phyloP scores from a whole-genome alignment of 352 stramenopile genomes.

The Pythium diclinum region DNA sequence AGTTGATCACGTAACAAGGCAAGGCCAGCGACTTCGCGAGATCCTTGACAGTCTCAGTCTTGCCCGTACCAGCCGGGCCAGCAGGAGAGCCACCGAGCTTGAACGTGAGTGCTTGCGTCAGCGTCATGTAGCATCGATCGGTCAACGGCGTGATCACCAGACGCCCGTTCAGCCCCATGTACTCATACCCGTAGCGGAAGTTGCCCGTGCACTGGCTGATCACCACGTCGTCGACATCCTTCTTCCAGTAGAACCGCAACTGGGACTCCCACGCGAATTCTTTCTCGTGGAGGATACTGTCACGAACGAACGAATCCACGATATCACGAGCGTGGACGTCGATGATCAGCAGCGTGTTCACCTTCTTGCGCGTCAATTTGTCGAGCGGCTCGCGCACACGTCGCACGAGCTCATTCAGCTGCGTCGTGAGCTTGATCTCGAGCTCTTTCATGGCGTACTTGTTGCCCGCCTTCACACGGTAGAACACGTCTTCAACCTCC shows the following conservation, averaged over 20 bases:
- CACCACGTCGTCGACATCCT: constrained; percentile 87
- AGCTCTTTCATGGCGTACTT: constrained; percentile 95
- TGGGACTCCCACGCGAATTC: constrained; percentile 91
- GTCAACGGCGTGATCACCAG: constrained; percentile 93
- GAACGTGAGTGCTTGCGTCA: constrained; percentile 92
- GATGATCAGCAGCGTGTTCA: constrained; percentile 91
- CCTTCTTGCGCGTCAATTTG: constrained; percentile 88
- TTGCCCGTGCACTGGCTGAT: constrained; percentile 91
- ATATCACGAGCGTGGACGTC: constrained; percentile 90
- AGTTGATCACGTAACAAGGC: constrained; percentile 92
- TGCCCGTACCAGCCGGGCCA: constrained; percentile 89
- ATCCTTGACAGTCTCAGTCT: constrained; percentile 94
- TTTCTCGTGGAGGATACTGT: constrained; percentile 89
- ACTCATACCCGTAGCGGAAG: constrained; percentile 94
- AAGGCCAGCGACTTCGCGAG: constrained; percentile 89
- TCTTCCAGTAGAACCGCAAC: constrained; percentile 89
- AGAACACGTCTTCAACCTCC: constrained; percentile 93
- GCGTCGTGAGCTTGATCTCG: constrained; percentile 82
- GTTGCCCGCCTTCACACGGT: constrained; percentile 83
- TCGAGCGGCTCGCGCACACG: constrained; percentile 88
- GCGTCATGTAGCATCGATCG: constrained; percentile 93
- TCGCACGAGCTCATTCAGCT: constrained; percentile 90
- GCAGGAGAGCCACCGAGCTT: constrained; percentile 89
- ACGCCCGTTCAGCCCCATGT: constrained; percentile 90
- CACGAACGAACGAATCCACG: constrained; percentile 87